Evolutionary conservation across 2,329 filamentous ascomycete genomes (phyloP).

Genomic region (Biscogniauxia marginata): DNA sequence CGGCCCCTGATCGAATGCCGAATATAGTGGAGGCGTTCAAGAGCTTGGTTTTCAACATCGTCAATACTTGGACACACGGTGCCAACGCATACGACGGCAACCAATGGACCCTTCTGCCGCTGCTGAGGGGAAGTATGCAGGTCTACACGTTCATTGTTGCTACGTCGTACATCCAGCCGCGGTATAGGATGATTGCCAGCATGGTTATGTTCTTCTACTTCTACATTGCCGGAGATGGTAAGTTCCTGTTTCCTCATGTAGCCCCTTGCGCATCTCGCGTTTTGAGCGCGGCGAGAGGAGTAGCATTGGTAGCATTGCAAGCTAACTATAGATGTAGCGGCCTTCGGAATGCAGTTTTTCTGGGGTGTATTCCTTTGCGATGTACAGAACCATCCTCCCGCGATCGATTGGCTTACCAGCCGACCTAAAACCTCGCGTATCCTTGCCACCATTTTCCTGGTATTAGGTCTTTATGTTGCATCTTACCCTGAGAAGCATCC

Average conservation of each 20-base stretch:
- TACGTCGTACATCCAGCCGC: slow-evolving; percentile 47
- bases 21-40: slow-evolving; percentile 42
- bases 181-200: slow-evolving; percentile 48
- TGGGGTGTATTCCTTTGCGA: slow-evolving; percentile 62
- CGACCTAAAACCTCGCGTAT: slow-evolving; percentile 43
- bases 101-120: slow-evolving; percentile 57
- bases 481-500: slow-evolving; percentile 58
- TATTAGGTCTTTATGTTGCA: slow-evolving; percentile 55
- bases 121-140: slow-evolving; percentile 54
- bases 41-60: slow-evolving; percentile 43
- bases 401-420: slow-evolving; percentile 46
- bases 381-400: slow-evolving; percentile 47
- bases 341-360: slow-evolving; percentile 59
- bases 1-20: slow-evolving; percentile 41
- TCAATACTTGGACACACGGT: slow-evolving; percentile 51
- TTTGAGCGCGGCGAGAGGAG: no score
- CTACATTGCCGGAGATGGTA: slow-evolving; percentile 38
- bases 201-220: slow-evolving; percentile 49
- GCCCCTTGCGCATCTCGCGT: no score
- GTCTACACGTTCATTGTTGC: slow-evolving; percentile 54
- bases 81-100: slow-evolving; percentile 55
- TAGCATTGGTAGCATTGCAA: not conserved
- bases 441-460: slow-evolving; percentile 48
- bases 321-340: slow-evolving; percentile 26
- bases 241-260: slow-evolving; percentile 8